Conservation (phyloP, 129 eudicot genomes). For the Chrysanthemum lavandulifolium region DNA sequence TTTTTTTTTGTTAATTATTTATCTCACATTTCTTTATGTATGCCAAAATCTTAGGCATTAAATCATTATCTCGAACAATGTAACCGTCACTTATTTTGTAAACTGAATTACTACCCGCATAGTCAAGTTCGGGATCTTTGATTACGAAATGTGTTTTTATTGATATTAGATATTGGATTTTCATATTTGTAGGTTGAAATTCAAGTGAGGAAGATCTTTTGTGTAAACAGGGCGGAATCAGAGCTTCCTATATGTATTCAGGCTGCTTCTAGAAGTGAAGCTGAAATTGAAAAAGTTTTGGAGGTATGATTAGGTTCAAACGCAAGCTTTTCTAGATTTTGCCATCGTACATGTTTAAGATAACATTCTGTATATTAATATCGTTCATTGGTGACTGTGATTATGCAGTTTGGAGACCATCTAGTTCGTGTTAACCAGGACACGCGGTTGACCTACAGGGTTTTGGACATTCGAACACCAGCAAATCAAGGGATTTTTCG, state of each 20-base stretch:
- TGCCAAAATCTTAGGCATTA: too few relatives aligned
- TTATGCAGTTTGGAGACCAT: conserved; percentile 67
- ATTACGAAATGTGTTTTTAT: neutral
- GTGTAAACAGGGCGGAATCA: conserved; percentile 58
- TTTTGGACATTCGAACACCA: conserved; percentile 80
- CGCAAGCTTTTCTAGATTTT: neutral
- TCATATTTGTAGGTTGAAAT: conserved; percentile 63
- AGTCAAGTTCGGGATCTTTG: neutral
- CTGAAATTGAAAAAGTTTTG: conserved; percentile 61
- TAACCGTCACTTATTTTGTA: too few relatives aligned
- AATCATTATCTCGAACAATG: too few relatives aligned
- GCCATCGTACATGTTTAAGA: conserved; percentile 4
- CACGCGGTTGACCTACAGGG: conserved; percentile 73
- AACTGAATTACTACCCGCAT: too few relatives aligned
- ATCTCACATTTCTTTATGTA: too few relatives aligned
- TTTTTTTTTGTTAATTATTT: too few relatives aligned
- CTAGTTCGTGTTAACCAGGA: conserved; percentile 87
- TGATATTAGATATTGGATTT: neutral
- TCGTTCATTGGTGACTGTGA: neutral
- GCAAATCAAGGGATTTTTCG: conserved; percentile 88
- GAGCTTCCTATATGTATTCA: conserved; percentile 73
- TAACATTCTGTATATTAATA: neutral
- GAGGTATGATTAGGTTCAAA: conserved; percentile 35
- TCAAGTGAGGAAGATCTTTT: conserved; percentile 67
- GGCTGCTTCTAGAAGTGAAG: conserved; percentile 91